phyloP scores from a whole-genome alignment of 257 asterid species.

The Nicotiana tabacum region DNA sequence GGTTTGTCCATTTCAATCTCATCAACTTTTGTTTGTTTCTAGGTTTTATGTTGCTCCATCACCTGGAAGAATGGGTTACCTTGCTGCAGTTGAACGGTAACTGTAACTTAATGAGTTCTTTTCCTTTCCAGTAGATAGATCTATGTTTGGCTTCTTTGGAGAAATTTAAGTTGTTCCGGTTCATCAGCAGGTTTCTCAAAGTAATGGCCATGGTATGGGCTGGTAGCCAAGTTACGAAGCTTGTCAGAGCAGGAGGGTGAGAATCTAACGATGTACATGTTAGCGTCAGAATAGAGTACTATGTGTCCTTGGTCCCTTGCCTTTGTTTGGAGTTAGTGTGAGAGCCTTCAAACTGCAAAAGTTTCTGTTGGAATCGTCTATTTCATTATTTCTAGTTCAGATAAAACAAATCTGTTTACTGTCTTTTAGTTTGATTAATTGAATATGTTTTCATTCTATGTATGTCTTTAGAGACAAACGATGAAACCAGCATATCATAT shows the following conservation, averaged over 20 bases:
- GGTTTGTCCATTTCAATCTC: conserved; percentile 1
- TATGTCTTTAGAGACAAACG: not conserved
- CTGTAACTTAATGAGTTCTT: not conserved
- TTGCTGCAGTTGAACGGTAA: conserved; percentile 75
- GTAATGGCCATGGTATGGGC: conserved; percentile 99
- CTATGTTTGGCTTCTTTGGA: not conserved
- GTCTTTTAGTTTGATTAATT: not conserved
- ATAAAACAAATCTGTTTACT: not conserved
- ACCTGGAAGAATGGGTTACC: conserved; percentile 85
- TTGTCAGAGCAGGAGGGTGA: conserved; percentile 93
- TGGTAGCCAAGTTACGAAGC: conserved; percentile 95
- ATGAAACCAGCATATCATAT: not conserved
- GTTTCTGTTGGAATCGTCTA: not conserved
- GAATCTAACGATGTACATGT: conserved; percentile 13
- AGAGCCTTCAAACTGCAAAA: not conserved
- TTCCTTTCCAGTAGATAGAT: not conserved
- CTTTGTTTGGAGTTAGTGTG: not conserved
- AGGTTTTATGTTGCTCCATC: conserved; percentile 84
- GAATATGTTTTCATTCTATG: not conserved
- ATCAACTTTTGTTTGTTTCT: conserved; percentile 10
- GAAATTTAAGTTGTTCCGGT: conserved; percentile 10
- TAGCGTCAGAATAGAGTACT: not conserved
- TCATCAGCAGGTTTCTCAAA: conserved; percentile 70
- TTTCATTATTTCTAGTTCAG: not conserved
- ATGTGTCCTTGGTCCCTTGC: not conserved